Percentiles rank a stretch among this genome's conserved stretches.
phyloP scores from a whole-genome alignment of 208 protist genomes.

The Wallacemonas rigidus region DNA sequence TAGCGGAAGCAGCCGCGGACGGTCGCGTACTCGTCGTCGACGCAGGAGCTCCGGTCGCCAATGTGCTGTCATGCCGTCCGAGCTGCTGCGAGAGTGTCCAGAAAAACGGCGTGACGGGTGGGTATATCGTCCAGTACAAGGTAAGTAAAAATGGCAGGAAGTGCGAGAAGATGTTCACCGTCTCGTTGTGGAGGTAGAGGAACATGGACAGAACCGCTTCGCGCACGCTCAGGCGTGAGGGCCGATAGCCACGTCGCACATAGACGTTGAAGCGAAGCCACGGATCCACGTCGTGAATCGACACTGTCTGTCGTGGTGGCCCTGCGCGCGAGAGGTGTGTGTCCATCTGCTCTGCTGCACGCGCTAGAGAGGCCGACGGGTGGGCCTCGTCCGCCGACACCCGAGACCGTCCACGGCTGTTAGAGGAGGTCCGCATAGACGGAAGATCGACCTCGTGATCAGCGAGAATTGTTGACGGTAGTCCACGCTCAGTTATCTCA shows the following conservation, averaged over 20 bases:
- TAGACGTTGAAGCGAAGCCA: conserved; percentile 74
- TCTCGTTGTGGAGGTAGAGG: conserved; percentile 64
- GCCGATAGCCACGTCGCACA: conserved; percentile 60
- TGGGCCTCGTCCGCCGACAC: no score
- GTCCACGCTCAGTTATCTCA: neutral
- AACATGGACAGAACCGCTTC: conserved; percentile 52
- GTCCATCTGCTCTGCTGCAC: neutral
- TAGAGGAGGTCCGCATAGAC: neutral
- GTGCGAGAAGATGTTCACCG: conserved; percentile 59
- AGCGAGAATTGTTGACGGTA: conserved; percentile 5
- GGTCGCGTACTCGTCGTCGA: neutral
- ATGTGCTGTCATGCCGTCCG: neutral
- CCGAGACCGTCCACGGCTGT: no score
- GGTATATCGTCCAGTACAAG: conserved; percentile 29
- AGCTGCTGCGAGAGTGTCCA: conserved; percentile 12
- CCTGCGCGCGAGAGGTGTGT: neutral
- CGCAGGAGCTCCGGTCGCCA: neutral
- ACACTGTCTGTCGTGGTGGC: conserved; percentile 26
- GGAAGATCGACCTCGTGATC: neutral
- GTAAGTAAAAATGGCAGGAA: conserved; percentile 43
- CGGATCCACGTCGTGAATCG: conserved; percentile 53
- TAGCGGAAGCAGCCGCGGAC: neutral
- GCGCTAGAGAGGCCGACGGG: neutral
- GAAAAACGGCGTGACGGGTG: conserved; percentile 30
- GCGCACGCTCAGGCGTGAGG: conserved; percentile 34